phyloP scores from a whole-genome alignment of 768 basidiomycete genomes.

The Lenzites betulinus region DNA sequence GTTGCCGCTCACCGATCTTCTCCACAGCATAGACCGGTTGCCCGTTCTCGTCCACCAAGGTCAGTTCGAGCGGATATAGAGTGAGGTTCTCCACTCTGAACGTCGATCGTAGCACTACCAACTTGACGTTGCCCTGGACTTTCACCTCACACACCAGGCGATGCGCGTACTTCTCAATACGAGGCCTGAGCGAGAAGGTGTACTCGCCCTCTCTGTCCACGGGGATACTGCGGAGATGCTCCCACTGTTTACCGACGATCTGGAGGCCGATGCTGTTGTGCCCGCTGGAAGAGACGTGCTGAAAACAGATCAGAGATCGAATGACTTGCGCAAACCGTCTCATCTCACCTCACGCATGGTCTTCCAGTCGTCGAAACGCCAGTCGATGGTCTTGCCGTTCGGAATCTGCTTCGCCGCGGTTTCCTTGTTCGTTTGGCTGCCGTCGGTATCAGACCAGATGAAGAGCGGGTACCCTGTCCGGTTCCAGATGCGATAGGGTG shows the following conservation, averaged over 20 bases:
- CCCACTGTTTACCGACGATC: conserved; percentile 86
- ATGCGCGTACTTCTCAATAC: conserved; percentile 69
- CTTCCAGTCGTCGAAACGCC: conserved; percentile 98
- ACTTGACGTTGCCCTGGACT: conserved; percentile 89
- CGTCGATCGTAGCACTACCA: conserved; percentile 91
- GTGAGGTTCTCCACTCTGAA: conserved; percentile 91
- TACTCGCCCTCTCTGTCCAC: conserved; percentile 95
- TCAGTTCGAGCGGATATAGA: conserved; percentile 88
- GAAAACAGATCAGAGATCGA: not conserved
- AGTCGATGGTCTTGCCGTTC: conserved; percentile 80
- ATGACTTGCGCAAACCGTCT: not conserved
- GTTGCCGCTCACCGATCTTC: conserved; percentile 62
- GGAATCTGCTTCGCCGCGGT: conserved; percentile 59
- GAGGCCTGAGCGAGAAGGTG: conserved; percentile 82
- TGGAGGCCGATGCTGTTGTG: conserved; percentile 89
- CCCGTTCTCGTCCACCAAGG: conserved; percentile 82
- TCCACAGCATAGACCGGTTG: conserved; percentile 80
- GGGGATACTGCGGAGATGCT: conserved; percentile 81
- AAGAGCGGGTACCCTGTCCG: conserved; percentile 84
- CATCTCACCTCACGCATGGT: conserved; percentile 81
- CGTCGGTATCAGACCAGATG: conserved; percentile 83
- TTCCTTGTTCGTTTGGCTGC: conserved; percentile 47
- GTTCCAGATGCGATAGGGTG: conserved; percentile 92
- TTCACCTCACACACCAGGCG: conserved; percentile 88
- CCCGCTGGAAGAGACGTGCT: conserved; percentile 52